phyloP scores from a whole-genome alignment of 1,139 yeast species.

The Zygosaccharomyces pseudobailii region DNA sequence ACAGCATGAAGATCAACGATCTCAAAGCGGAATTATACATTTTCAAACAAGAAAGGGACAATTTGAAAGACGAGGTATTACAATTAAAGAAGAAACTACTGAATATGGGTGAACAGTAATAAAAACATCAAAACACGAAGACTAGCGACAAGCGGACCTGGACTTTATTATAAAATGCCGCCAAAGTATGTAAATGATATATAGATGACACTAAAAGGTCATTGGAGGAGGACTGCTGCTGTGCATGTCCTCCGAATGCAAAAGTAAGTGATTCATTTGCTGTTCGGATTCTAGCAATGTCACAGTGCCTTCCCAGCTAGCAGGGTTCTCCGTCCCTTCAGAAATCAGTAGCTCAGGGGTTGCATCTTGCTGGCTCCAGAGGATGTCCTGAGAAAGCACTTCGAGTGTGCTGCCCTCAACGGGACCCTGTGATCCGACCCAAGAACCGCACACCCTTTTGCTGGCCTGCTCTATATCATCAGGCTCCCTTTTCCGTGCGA shows the following conservation, averaged over 20 bases:
- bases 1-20: conserved; percentile 72
- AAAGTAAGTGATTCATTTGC: neutral
- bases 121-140: neutral
- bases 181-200: neutral
- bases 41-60: conserved; percentile 78
- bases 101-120: conserved; percentile 12
- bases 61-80: conserved; percentile 61
- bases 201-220: neutral
- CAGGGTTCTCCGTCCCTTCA: conserved; percentile 2
- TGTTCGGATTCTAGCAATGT: conserved; percentile 1
- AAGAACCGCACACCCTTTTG: neutral
- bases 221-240: conserved; percentile 11
- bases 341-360: conserved; percentile 6
- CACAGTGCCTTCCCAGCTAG: neutral
- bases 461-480: neutral
- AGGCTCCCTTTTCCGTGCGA: conserved; percentile 2
- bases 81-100: conserved; percentile 54
- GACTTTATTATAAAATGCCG: neutral
- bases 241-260: conserved; percentile 7
- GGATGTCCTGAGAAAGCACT: neutral
- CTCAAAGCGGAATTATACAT: conserved; percentile 80
- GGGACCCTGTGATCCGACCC: neutral
- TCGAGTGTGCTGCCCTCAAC: neutral
- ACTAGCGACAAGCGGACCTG: neutral
- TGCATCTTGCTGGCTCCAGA: conserved; percentile 3